Evolutionary conservation across 2,329 filamentous ascomycete genomes (phyloP).

Genomic region (Fusarium albidum): DNA sequence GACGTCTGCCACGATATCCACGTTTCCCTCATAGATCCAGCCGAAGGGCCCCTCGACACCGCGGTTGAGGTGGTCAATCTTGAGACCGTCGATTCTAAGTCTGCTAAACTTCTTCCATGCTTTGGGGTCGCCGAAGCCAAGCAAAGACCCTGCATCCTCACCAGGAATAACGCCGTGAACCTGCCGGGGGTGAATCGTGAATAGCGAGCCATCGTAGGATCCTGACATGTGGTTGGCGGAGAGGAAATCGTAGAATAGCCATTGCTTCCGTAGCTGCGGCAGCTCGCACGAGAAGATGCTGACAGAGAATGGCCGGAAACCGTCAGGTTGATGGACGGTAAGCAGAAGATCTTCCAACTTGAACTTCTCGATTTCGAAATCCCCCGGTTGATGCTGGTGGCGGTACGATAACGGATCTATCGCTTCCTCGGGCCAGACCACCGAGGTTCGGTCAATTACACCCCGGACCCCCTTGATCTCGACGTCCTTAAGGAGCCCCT

Average conservation of each 20-base stretch:
- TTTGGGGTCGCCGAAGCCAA: conserved; percentile 68
- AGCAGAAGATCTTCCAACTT: conserved; percentile 93
- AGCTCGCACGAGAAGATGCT: conserved; percentile 97
- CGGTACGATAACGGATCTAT: conserved; percentile 87
- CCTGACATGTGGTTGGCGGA: conserved; percentile 96
- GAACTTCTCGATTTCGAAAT: conserved; percentile 97
- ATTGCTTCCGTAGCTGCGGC: conserved; percentile 91
- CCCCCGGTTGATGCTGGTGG: conserved; percentile 86
- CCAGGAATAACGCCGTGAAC: conserved; percentile 80
- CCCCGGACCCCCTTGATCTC: conserved; percentile 94
- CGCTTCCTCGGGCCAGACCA: conserved; percentile 70
- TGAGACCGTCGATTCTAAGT: conserved; percentile 89
- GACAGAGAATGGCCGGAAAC: conserved; percentile 93
- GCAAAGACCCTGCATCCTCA: conserved; percentile 59
- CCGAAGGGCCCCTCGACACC: conserved; percentile 94
- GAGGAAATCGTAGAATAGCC: conserved; percentile 97
- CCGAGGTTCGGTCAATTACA: conserved; percentile 87
- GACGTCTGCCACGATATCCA: conserved; percentile 95
- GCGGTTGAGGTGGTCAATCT: conserved; percentile 94
- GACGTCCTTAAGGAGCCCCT: conserved; percentile 88
- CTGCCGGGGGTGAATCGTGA: conserved; percentile 95
- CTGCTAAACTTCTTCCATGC: conserved; percentile 97
- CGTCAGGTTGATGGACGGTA: conserved; percentile 87
- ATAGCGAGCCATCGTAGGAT: conserved; percentile 92
- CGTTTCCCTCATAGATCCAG: conserved; percentile 97